Percentiles rank a stretch among this genome's conserved stretches.
Conservation (phyloP, 2,329 filamentous ascomycete genomes). For the Penicillium sp. region DNA sequence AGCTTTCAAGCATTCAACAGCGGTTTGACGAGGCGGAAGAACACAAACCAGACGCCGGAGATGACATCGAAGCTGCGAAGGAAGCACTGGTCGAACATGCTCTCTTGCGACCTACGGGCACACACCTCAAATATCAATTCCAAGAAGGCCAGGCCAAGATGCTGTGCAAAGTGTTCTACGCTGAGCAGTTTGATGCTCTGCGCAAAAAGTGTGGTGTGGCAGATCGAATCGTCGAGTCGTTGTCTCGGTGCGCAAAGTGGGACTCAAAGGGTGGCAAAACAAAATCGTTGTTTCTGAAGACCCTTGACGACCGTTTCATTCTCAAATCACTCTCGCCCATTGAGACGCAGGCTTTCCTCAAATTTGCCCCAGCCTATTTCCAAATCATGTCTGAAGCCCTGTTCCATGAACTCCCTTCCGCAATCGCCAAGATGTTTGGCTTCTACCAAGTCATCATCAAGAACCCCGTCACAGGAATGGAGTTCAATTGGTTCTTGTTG, state of each 20-base stretch:
- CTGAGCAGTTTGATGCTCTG: constrained; percentile 94
- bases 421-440: constrained; percentile 98
- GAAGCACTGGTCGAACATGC: constrained; percentile 81
- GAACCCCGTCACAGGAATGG: constrained; percentile 83
- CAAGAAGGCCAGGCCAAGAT: constrained; percentile 90
- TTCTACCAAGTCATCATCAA: constrained; percentile 98
- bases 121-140: constrained; percentile 94
- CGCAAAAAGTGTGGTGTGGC: constrained; percentile 88
- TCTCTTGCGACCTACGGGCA: constrained; percentile 78
- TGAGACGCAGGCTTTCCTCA: constrained; percentile 89
- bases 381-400: constrained; percentile 94
- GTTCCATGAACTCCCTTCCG: constrained; percentile 91
- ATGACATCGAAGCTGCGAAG: constrained; percentile 46
- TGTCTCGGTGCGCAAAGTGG: constrained; percentile 95
- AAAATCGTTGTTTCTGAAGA: constrained; percentile 95
- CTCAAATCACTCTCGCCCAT: constrained; percentile 87
- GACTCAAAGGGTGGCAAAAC: constrained; percentile 98
- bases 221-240: constrained; percentile 89
- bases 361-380: constrained; percentile 96
- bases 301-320: constrained; percentile 88
- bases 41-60: constrained; percentile 23
- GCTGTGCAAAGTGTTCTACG: constrained; percentile 98
- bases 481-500: constrained; percentile 90
- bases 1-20: constrained; percentile 58
- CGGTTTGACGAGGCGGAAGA: constrained; percentile 34